These are phyloP conservation scores for Acmispon strigosus DNA, from an alignment of 306 rosid species.

Conservation along the genomic window DNA sequence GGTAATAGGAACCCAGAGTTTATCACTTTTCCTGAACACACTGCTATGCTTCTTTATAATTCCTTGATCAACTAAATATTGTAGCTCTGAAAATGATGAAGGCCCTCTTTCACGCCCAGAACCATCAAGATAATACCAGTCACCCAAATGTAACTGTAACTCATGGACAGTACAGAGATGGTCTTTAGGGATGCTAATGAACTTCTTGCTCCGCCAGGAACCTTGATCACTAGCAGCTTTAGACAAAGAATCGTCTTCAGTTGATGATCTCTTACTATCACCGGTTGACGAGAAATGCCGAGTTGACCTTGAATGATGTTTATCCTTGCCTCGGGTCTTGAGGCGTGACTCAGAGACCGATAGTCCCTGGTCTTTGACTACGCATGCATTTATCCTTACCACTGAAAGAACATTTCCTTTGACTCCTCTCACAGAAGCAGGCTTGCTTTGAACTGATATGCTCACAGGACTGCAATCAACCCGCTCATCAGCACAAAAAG, in stretches of 20 bases:
- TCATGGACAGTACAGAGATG: conserved; percentile 58
- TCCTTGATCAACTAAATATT: conserved; percentile 73
- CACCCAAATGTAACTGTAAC: conserved; percentile 77
- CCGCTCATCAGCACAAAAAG: conserved; percentile 73
- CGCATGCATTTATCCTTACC: conserved; percentile 91
- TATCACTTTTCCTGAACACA: conserved; percentile 81
- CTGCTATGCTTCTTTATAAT: conserved; percentile 60
- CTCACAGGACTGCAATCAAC: conserved; percentile 39
- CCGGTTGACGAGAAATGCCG: conserved; percentile 52
- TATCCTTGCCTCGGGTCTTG: conserved; percentile 62
- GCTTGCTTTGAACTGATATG: conserved; percentile 53
- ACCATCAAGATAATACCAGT: conserved; percentile 97
- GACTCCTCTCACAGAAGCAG: conserved; percentile 49
- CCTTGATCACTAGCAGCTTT: conserved; percentile 44
- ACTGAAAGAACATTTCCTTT: conserved; percentile 85
- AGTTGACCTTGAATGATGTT: conserved; percentile 57
- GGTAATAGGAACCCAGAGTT: conserved; percentile 84
- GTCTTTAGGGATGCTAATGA: conserved; percentile 54
- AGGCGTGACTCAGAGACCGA: conserved; percentile 70
- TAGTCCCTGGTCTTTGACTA: conserved; percentile 84
- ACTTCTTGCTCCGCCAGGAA: conserved; percentile 34
- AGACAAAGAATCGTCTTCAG: conserved; percentile 59
- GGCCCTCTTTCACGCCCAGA: conserved; percentile 97
- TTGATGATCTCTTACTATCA: conserved; percentile 77
- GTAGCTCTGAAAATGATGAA: conserved; percentile 72